These are phyloP conservation scores for Miscanthus lutarioriparius DNA, from an alignment of 176 grass and related monocot genomes.

Conservation along the genomic window DNA sequence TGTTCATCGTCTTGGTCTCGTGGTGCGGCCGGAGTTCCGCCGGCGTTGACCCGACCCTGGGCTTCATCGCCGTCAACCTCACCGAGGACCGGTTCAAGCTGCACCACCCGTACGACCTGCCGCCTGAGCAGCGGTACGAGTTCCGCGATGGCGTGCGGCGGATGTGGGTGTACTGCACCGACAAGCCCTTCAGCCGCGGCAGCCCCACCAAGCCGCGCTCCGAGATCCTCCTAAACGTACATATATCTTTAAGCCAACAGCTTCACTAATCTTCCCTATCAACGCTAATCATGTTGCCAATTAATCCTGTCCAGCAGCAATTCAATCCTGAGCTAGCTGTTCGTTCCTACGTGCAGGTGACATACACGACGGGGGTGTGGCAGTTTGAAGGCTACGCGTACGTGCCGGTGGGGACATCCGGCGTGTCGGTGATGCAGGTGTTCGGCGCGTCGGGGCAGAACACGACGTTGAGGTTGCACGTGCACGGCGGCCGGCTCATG, in stretches of 20 bases:
- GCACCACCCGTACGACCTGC: constrained; percentile 47
- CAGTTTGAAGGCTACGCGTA: too few species aligned
- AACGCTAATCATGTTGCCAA: background rate
- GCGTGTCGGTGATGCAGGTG: too few species aligned
- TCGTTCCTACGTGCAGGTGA: constrained; percentile 1
- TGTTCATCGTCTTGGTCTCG: too few species aligned
- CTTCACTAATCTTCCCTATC: background rate
- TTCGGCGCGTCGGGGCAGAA: too few species aligned
- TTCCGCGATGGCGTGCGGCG: constrained; percentile 32
- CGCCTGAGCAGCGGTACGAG: constrained; percentile 35
- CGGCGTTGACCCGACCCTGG: constrained; percentile 31
- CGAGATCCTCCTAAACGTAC: constrained; percentile 38
- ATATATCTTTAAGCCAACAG: background rate
- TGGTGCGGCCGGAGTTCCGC: background rate
- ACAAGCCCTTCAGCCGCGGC: constrained; percentile 31
- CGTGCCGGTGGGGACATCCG: too few species aligned
- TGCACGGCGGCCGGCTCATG: too few species aligned
- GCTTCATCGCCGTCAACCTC: constrained; percentile 38
- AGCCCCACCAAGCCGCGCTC: constrained; percentile 40
- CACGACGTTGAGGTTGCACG: too few species aligned
- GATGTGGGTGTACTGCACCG: constrained; percentile 53
- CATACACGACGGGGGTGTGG: constrained; percentile 16
- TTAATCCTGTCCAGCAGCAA: too few species aligned
- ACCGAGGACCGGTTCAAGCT: constrained; percentile 39
- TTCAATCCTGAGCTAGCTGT: too few species aligned